Evolutionary conservation across 1,284 basidiomycete genomes (phyloP).

Genomic region (Puccinia sorghi): DNA sequence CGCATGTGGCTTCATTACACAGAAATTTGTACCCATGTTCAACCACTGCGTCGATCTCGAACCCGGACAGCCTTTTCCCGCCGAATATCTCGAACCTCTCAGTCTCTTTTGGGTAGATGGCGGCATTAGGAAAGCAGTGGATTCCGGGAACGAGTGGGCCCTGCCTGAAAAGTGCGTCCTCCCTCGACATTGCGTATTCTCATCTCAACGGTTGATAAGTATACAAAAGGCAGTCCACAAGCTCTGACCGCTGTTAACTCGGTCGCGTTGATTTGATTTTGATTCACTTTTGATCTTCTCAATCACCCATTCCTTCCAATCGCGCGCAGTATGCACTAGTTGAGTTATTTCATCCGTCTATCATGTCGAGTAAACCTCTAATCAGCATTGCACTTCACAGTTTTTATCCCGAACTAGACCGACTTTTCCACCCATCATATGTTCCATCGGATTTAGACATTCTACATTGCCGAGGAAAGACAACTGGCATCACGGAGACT

Average conservation of each 20-base stretch:
- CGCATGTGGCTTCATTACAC: not conserved
- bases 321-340: conserved; percentile 50
- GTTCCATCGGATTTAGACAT: conserved; percentile 65
- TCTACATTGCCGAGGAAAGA: conserved; percentile 78
- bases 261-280: not conserved
- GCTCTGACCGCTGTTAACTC: not conserved
- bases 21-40: conserved; percentile 47
- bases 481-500: conserved; percentile 90
- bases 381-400: conserved; percentile 55
- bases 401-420: conserved; percentile 76
- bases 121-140: conserved; percentile 72
- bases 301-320: conserved; percentile 38
- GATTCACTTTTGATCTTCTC: not conserved
- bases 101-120: conserved; percentile 75
- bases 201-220: conserved; percentile 2
- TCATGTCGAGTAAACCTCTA: not conserved
- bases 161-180: conserved; percentile 71
- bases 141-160: conserved; percentile 77
- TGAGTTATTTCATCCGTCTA: not conserved
- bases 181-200: not conserved
- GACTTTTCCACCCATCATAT: conserved; percentile 73
- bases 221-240: too few species aligned
- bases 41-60: conserved; percentile 60
- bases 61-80: conserved; percentile 77
- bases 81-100: conserved; percentile 68